These are phyloP conservation scores for Pseudogymnoascus sp. DNA, from an alignment of 2,329 filamentous ascomycete genomes.

Conservation along the genomic window DNA sequence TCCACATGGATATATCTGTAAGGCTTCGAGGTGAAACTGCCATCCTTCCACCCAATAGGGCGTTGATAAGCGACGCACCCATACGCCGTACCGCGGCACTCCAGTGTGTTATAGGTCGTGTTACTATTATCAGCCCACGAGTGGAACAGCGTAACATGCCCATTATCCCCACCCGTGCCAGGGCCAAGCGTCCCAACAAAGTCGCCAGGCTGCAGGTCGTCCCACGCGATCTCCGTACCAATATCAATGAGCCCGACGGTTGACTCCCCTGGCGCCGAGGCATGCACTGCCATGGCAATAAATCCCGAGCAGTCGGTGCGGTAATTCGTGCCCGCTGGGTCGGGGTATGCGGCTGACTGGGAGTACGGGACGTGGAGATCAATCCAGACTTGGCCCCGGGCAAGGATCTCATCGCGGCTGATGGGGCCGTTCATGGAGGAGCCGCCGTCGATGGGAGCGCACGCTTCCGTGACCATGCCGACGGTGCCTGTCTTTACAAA, in stretches of 20 bases:
- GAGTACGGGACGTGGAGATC: conserved; percentile 5
- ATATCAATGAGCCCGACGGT: conserved; percentile 1
- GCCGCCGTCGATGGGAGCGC: not conserved
- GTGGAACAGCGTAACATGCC: not conserved
- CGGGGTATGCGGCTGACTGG: not conserved
- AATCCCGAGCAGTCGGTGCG: conserved; percentile 8
- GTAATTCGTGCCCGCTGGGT: not conserved
- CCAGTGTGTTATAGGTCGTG: conserved; percentile 4
- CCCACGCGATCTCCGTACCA: not conserved
- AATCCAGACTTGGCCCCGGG: conserved; percentile 3
- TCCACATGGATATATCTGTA: conserved; percentile 1
- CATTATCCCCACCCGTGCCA: not conserved
- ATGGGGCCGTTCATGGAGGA: conserved; percentile 1
- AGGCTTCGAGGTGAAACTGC: conserved; percentile 2
- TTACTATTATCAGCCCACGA: not conserved
- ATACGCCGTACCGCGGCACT: conserved; percentile 4
- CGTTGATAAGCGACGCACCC: conserved; percentile 2
- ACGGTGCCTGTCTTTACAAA: conserved; percentile 14
- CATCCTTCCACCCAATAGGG: not conserved
- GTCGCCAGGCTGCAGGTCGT: not conserved
- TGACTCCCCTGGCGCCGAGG: not conserved
- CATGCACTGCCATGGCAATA: not conserved
- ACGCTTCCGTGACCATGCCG: conserved; percentile 9
- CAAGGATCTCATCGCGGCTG: conserved; percentile 5
- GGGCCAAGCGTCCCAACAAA: conserved; percentile 5